Conservation (phyloP, 768 basidiomycete genomes). For the Chalciporus chontae region DNA sequence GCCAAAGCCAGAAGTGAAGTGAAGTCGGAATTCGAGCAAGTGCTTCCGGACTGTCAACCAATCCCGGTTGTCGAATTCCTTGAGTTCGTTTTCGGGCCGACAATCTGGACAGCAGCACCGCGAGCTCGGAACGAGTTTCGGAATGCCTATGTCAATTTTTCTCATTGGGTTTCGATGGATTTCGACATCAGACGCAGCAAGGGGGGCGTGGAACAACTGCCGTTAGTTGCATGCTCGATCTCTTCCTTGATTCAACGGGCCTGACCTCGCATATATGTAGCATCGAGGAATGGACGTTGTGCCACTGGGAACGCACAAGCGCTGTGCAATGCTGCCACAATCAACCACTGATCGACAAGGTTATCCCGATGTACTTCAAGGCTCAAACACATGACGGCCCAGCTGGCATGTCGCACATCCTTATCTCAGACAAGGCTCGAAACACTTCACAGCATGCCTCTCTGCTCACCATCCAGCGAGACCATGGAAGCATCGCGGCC, state of each 20-base stretch:
- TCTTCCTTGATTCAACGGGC: background rate
- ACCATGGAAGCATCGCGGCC: background rate
- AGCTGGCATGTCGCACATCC: background rate
- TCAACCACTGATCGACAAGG: slow-evolving; percentile 4
- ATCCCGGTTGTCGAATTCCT: slow-evolving; percentile 4
- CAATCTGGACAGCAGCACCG: background rate
- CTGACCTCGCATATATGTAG: background rate
- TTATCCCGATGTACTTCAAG: slow-evolving; percentile 7
- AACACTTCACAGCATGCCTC: background rate
- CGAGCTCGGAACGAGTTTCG: background rate
- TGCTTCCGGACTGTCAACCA: slow-evolving; percentile 1
- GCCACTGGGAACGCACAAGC: slow-evolving; percentile 3
- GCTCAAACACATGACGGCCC: background rate
- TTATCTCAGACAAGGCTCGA: slow-evolving; percentile 5
- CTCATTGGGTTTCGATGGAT: slow-evolving; percentile 10
- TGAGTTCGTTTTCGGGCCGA: slow-evolving; percentile 1
- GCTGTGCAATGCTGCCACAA: slow-evolving; percentile 4
- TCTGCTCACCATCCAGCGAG: background rate
- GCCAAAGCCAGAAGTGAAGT: background rate
- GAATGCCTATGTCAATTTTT: slow-evolving; percentile 9
- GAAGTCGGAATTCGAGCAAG: too few species aligned
- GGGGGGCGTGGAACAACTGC: background rate
- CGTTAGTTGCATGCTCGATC: background rate
- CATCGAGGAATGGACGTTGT: background rate
- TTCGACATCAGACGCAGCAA: background rate